A percentile compares a stretch with the other conserved stretches of the same genome.
phyloP scores from a whole-genome alignment of 2,329 filamentous ascomycete species.

The Calonectria honghensis region DNA sequence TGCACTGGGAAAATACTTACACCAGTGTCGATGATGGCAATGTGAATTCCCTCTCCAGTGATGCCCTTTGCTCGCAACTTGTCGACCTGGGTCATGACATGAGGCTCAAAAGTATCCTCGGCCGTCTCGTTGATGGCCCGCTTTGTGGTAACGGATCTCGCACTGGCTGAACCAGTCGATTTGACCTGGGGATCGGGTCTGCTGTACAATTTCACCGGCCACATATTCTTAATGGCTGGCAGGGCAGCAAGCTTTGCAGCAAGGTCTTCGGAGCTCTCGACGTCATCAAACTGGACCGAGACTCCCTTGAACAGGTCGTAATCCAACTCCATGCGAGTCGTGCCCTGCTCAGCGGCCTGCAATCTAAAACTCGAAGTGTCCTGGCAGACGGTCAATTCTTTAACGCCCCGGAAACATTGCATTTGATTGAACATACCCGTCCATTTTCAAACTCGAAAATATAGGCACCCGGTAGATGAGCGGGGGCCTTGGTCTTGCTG shows the following conservation, averaged over 20 bases:
- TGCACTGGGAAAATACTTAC: constrained; percentile 59
- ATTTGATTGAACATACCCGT: neutral
- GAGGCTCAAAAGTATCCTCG: constrained; percentile 47
- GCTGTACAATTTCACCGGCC: constrained; percentile 67
- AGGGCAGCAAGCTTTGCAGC: constrained; percentile 64
- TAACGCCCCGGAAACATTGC: too few relatives aligned
- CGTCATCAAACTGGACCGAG: constrained; percentile 71
- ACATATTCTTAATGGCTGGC: constrained; percentile 69
- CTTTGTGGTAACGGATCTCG: neutral
- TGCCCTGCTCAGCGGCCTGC: constrained; percentile 61
- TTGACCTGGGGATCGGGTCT: constrained; percentile 57
- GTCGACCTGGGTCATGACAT: constrained; percentile 75
- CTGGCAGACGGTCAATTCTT: neutral
- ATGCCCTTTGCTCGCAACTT: constrained; percentile 69
- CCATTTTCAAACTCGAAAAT: constrained; percentile 21
- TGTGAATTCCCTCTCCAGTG: constrained; percentile 70
- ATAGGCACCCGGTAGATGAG: constrained; percentile 7
- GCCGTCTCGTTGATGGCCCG: constrained; percentile 12
- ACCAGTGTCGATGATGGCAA: constrained; percentile 73
- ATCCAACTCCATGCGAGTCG: constrained; percentile 68
- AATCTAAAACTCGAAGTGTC: constrained; percentile 8
- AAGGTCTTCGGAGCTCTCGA: constrained; percentile 65
- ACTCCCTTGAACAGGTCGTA: constrained; percentile 73
- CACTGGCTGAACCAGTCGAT: neutral
- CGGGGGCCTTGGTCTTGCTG: constrained; percentile 11